Base-by-base conservation (phyloP, 1,139 yeast species). In the Pichia sp. region DNA sequence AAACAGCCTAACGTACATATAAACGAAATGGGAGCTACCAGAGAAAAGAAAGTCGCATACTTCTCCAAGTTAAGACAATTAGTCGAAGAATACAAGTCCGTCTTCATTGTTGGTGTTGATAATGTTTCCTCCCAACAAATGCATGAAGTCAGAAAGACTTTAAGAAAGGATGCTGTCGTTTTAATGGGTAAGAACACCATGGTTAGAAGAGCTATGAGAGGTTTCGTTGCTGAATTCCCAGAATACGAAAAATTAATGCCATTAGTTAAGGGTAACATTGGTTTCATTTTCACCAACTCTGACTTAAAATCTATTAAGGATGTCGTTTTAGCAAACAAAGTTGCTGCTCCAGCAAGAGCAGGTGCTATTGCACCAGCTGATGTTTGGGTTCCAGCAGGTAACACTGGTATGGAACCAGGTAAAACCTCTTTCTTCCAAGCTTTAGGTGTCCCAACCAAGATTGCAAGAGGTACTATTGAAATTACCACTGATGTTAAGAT, bases 401-500 rank as follows among this genome's bases (percentile, higher is more conserved):
- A 92, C 96, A 92, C 99, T 66, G 97, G 98, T 86, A 90, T 94
- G 96, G 98, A 92, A 80, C 99, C 99, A 75, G 97, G 97, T 84
- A 92, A 92, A 89, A 92, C 99, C 70, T 92, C 98, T 72, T 92
- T 92, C 95, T 92, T 92, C 97, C 99, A 92, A 84, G 98, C 99
- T 72, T 85, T 92, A 70, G 97, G 97, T 87, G 97, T 92, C 70
- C 98, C 98, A 83, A 92, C 99, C 87, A 92, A 92, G 94, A 92
- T 92, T 89, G 94, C 96, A 77, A 90, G 99, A 86, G 99, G 99
- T 92, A 88, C 96, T 77, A 92, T 92, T 85, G 99, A 92, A 80
- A 92, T 92, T 77, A 90, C 88, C 74, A 77, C 86, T 66, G 98
- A 94, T 72, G 96, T 92, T 70, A 87, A 87, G 81, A 96, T 92